Evolutionary conservation across 2,329 filamentous ascomycete species (phyloP).

Genomic region (Colletotrichum kahawae): DNA sequence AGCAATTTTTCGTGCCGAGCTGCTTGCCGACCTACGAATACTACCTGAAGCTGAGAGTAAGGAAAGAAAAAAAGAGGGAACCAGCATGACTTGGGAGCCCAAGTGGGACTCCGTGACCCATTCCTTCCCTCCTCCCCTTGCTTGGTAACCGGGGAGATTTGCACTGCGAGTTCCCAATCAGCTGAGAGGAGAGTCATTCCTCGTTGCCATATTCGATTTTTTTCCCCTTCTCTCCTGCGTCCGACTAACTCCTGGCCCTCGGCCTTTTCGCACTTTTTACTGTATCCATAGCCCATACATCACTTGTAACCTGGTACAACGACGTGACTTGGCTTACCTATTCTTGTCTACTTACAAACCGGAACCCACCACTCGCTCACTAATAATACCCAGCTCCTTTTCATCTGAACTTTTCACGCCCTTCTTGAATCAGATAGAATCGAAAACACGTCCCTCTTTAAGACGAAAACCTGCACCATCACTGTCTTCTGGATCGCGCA

Average conservation of each 20-base stretch:
- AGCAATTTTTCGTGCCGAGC: neutral
- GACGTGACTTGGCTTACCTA: neutral
- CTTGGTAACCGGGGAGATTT: conserved; percentile 18
- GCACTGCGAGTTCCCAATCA: conserved; percentile 8
- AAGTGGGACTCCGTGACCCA: conserved; percentile 15
- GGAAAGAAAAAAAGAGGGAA: neutral
- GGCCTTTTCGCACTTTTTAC: neutral
- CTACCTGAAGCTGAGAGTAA: neutral
- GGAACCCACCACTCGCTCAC: neutral
- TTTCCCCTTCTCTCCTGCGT: neutral
- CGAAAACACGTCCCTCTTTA: neutral
- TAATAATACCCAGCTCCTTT: neutral
- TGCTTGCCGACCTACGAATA: neutral
- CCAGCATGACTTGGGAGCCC: conserved; percentile 3
- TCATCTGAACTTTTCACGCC: neutral
- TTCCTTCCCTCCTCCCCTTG: neutral
- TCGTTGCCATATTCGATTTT: conserved; percentile 5
- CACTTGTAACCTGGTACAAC: neutral
- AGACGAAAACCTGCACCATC: neutral
- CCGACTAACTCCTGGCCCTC: neutral
- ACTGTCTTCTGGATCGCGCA: neutral
- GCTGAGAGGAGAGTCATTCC: conserved; percentile 15
- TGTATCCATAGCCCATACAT: neutral
- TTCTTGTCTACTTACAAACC: neutral
- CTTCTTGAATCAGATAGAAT: neutral